Evolutionary conservation across 2,329 filamentous ascomycete species (phyloP).

Genomic region (Nemania sp.): DNA sequence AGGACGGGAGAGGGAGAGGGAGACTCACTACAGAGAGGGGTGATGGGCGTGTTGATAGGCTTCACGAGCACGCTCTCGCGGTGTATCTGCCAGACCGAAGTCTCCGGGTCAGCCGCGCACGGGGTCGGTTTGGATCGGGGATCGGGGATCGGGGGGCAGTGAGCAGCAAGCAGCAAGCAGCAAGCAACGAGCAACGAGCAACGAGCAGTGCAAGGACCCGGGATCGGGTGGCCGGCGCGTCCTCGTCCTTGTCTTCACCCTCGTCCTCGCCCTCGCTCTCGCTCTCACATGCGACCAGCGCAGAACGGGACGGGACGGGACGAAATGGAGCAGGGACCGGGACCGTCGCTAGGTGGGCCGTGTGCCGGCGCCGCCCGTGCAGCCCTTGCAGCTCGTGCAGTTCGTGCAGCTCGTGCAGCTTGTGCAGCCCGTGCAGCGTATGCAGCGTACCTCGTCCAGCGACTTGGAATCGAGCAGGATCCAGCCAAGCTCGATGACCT

Average conservation of each 20-base stretch:
- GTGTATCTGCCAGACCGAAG: constrained; percentile 66
- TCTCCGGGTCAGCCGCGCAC: constrained; percentile 11
- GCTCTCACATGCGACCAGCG: too few species aligned
- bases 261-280: too few species aligned
- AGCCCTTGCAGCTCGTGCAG: too few species aligned
- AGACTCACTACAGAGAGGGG: constrained; percentile 94
- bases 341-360: too few species aligned
- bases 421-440: too few species aligned
- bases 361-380: too few species aligned
- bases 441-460: constrained; percentile 78
- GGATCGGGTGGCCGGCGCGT: too few species aligned
- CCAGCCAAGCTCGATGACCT: constrained; percentile 99
- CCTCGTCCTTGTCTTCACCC: too few species aligned
- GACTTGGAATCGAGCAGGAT: constrained; percentile 90
- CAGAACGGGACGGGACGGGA: too few species aligned
- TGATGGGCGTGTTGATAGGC: constrained; percentile 98
- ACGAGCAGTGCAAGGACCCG: not conserved
- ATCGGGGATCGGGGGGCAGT: not conserved
- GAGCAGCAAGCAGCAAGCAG: not conserved
- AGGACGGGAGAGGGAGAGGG: too few species aligned
- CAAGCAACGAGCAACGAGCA: not conserved
- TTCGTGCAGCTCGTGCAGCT: too few species aligned
- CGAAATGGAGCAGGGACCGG: too few species aligned
- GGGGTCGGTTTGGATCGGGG: not conserved
- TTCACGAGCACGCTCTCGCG: constrained; percentile 97